Conservation (phyloP, 176 grass and related monocot genomes). For the Pharus latifolius region DNA sequence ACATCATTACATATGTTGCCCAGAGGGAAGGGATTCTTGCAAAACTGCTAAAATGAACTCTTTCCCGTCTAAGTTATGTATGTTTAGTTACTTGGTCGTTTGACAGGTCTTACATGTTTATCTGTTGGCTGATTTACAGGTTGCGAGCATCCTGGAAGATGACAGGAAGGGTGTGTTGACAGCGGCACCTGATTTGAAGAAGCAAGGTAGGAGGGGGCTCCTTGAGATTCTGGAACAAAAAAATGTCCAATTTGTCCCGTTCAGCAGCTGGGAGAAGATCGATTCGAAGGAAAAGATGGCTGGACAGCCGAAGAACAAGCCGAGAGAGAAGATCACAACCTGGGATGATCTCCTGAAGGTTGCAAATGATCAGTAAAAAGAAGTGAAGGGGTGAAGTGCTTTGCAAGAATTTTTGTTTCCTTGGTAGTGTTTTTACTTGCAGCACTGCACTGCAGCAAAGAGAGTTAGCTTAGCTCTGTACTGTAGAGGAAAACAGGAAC, state of each 20-base stretch:
- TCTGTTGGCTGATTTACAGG: constrained; percentile 25
- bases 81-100: background rate
- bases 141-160: constrained; percentile 77
- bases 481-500: too few species aligned
- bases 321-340: constrained; percentile 64
- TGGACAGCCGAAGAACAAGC: constrained; percentile 47
- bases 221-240: constrained; percentile 51
- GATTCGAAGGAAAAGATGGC: constrained; percentile 50
- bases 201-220: constrained; percentile 45
- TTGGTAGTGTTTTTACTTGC: too few species aligned
- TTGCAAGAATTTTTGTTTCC: background rate
- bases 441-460: too few species aligned
- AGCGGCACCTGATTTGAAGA: background rate
- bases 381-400: background rate
- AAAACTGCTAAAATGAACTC: background rate
- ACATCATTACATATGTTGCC: background rate
- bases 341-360: constrained; percentile 49
- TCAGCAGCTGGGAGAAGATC: constrained; percentile 63
- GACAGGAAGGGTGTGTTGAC: constrained; percentile 28
- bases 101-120: background rate
- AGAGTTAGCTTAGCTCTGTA: too few species aligned
- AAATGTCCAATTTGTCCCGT: constrained; percentile 44
- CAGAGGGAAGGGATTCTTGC: background rate
- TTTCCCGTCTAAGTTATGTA: background rate
- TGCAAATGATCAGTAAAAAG: constrained; percentile 13